Conservation (phyloP, 73 alveolate species). For the Durusdinium trenchii region DNA sequence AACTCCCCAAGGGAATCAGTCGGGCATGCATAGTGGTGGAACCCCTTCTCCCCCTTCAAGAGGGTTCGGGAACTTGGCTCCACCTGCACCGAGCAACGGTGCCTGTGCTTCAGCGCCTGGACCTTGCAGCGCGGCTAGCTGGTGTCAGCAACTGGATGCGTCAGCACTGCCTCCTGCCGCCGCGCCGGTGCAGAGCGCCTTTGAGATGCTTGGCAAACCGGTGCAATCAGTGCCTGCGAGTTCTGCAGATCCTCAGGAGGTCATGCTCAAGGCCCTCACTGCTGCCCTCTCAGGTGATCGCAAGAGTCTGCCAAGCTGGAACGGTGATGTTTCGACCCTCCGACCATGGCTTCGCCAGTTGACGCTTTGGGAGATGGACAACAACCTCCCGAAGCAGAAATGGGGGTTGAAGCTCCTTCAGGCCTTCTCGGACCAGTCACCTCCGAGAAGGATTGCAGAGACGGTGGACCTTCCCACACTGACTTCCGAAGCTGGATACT, state of each 20-base stretch:
- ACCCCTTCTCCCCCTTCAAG: no score
- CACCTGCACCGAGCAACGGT: no score
- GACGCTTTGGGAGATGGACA: conserved; percentile 30
- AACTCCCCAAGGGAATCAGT: no score
- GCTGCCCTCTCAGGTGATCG: neutral
- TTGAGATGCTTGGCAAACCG: neutral
- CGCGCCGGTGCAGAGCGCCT: neutral
- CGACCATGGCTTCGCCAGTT: neutral
- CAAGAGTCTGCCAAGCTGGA: neutral
- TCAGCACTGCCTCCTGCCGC: no score
- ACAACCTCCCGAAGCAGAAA: neutral
- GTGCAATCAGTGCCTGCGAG: neutral
- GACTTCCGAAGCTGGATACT: neutral
- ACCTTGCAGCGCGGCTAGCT: no score
- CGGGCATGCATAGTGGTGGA: no score
- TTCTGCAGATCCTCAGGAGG: neutral
- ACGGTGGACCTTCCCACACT: neutral
- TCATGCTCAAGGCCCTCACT: neutral
- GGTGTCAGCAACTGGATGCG: no score
- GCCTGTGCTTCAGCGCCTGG: no score
- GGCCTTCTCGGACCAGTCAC: neutral
- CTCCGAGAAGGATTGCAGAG: neutral
- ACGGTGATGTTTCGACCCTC: neutral
- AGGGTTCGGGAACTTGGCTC: no score
- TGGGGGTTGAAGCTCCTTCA: neutral